Evolutionary conservation across 2,329 filamentous ascomycete species (phyloP).

Genomic region (Beauveria rudraprayagi): DNA sequence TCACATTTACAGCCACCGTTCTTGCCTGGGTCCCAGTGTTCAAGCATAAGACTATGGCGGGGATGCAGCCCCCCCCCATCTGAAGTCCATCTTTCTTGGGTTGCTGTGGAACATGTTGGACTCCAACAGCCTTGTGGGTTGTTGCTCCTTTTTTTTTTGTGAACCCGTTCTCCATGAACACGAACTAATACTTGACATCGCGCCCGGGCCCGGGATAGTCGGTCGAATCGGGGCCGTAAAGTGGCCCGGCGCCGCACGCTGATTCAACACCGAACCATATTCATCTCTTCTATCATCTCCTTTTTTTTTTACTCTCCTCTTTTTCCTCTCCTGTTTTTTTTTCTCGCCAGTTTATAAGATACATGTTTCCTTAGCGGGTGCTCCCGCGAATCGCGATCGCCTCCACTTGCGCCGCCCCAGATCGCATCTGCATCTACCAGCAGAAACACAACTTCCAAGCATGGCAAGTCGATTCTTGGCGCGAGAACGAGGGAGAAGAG

Average conservation of each 20-base stretch:
- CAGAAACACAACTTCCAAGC: too few relatives aligned
- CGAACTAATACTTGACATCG: not conserved
- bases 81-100: not conserved
- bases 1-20: not conserved
- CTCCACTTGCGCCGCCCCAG: too few relatives aligned
- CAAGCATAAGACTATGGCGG: constrained; percentile 1
- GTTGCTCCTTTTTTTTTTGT: not conserved
- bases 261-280: too few relatives aligned
- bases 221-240: not conserved
- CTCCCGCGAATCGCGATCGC: too few relatives aligned
- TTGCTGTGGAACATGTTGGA: constrained; percentile 1
- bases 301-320: too few relatives aligned
- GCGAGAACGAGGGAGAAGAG: too few relatives aligned
- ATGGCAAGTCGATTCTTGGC: too few relatives aligned
- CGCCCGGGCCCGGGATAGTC: not conserved
- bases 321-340: too few relatives aligned
- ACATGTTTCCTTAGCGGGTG: too few relatives aligned
- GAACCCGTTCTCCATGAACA: not conserved
- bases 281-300: too few relatives aligned
- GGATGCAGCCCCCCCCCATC: not conserved
- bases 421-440: too few relatives aligned
- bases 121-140: constrained; percentile 9
- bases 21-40: not conserved
- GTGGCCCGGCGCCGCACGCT: not conserved
- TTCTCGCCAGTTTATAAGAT: too few relatives aligned